Evolutionary conservation across 2,329 filamentous ascomycete genomes (phyloP), one percentile per base, ranked within the genome.

Genomic region (Fusarium heterosporum): DNA sequence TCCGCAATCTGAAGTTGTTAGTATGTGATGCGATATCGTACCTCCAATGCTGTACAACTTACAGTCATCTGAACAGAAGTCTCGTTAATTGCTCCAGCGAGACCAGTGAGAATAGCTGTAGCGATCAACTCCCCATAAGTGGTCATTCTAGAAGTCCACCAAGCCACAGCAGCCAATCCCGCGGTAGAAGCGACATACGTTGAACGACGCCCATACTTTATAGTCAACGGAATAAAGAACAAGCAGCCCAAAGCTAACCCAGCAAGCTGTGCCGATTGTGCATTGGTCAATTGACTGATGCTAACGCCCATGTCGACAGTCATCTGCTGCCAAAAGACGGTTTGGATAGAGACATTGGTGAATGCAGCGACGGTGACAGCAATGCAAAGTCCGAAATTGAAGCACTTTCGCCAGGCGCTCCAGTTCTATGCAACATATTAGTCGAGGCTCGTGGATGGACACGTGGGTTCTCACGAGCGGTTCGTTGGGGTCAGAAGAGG

Each of bases 51-150:
- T 10, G 1, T 0, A 7, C 32, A 10, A 55, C 68, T 61, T 8
- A 75, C 75, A 1, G 77, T 81, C 65, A 81, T 80, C 42, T 80
- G 77, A 1, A 74, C 74, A 14, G 77, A 74, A 2, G 77, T 76
- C 42, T 81, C 78, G n/a, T 80, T 80, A 2, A 77, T 76, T 4
- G 79, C 76, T 6, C 77, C 78, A 2, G 77, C 76, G 16, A 81
- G 52, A 0, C 79, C 79, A 9, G 74, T 73, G 0, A 78, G 56
- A 0, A 76, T 17, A 25, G 72, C 70, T 5, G 68, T 73, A 3
- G 70, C 6, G 13, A 72, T 72, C n/a, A 77, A 25, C 38, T 77
- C 72, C 4, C 59, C 19, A 25, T 64, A 49, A 3, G 57, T 64
- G 2, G 50, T 36, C 60, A 75, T 76, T 3, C 57, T 51, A 0